Evolutionary conservation across 2,329 filamentous ascomycete species (phyloP), one percentile per base, ranked within the genome.

Genomic region (Celoporthe dispersa): DNA sequence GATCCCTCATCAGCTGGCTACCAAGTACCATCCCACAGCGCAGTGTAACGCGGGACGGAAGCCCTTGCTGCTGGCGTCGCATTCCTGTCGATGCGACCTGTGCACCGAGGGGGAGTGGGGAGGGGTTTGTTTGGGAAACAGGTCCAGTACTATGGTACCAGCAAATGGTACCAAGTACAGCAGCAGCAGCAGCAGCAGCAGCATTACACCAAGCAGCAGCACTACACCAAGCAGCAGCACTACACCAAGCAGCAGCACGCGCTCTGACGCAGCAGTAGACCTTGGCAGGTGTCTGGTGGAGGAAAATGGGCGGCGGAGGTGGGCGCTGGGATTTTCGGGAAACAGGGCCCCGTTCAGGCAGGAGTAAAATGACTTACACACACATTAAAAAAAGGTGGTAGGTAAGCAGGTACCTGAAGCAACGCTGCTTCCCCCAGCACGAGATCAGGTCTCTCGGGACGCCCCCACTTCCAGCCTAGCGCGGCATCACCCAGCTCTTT

Each of bases 321-420:
- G 57, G 57, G 57, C 57, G 57, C 57, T 37, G 57, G 57, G 57
- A 60, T 60, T 22, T 9, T 60, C 57, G 57, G 57, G 57, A 60
- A 37, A 60, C 57, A 60, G 57, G 57, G 57, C 31, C 57, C 57
- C 57, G 57, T 60, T 60, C 57, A 37, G 57, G 57, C 57, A 60
- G 57, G 57, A 37, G 57, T 60, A 60, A 3, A 22, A 19, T 37
- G 7, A 39, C 8, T 35, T 5, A 3, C 14, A 48, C 7, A 48
- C 16, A n/a, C n/a, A 48, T 8, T 8, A 8, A n/a, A 48, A 48
- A 48, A 19, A 60, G 31, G 19, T 37, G 31, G 28, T 57, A 31
- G 53, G 57, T 48, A n/a, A 48, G 44, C 44, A 37, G 57, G 33
- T 60, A 60, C 57, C 57, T 60, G 57, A 19, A 14, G 19, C 3